Conservation (phyloP, 225 moss, liverwort and hornwort species). For the Physcomitrium patens region DNA sequence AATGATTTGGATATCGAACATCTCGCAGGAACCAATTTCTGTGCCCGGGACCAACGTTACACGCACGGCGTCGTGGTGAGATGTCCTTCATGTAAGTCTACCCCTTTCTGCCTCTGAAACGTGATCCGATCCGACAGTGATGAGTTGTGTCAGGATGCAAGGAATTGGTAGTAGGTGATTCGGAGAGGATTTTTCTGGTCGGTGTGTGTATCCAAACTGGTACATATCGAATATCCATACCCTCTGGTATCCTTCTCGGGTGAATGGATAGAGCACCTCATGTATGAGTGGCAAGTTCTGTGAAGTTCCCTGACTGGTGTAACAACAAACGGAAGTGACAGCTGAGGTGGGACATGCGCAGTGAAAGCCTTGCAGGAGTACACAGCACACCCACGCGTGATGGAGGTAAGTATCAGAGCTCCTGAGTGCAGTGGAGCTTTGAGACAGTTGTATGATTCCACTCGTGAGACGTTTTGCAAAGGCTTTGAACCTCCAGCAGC, state of each 20-base stretch:
- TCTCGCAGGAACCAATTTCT: conserved; percentile 46
- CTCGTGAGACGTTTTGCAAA: not conserved
- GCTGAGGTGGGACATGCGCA: conserved; percentile 21
- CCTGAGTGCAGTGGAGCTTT: not conserved
- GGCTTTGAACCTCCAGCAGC: not conserved
- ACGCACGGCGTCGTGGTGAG: conserved; percentile 51
- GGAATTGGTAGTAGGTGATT: not conserved
- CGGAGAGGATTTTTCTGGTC: not conserved
- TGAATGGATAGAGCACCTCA: not conserved
- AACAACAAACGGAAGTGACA: not conserved
- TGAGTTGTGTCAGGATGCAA: conserved; percentile 16
- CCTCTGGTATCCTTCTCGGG: not conserved
- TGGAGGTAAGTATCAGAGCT: conserved; percentile 25
- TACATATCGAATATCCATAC: not conserved
- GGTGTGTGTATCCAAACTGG: not conserved
- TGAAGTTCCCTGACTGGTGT: not conserved
- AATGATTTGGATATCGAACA: not conserved
- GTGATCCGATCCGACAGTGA: not conserved
- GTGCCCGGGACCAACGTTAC: conserved; percentile 30
- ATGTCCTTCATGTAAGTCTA: conserved; percentile 43
- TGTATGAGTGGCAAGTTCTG: not conserved
- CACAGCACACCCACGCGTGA: conserved; percentile 41
- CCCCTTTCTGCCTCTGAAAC: not conserved
- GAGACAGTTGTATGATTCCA: not conserved
- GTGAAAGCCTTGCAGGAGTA: conserved; percentile 45